Evolutionary conservation across 805 yeast species (phyloP).

Genomic region (Lipomyces sp.): DNA sequence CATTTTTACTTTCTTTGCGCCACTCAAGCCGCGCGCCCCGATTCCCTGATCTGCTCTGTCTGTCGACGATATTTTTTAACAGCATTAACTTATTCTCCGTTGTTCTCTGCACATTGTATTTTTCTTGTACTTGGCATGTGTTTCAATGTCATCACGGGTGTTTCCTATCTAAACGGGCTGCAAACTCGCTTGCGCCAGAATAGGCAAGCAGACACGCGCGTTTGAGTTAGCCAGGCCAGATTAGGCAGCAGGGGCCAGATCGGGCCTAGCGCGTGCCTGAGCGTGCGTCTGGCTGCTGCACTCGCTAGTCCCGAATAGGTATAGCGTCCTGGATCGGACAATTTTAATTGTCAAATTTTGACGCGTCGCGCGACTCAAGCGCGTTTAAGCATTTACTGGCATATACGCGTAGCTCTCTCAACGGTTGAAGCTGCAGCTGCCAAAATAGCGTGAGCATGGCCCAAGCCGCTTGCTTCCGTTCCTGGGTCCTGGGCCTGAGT

Average conservation of each 20-base stretch:
- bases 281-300: background rate
- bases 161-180: background rate
- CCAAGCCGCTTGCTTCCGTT: background rate
- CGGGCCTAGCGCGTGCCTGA: background rate
- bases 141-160: no score
- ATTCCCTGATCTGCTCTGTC: no score
- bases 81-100: no score
- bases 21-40: no score
- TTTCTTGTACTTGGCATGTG: no score
- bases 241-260: background rate
- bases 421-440: background rate
- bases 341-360: background rate
- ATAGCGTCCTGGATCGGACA: background rate
- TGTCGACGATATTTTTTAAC: no score
- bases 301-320: background rate
- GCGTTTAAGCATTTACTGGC: background rate
- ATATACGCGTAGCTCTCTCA: background rate
- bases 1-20: no score
- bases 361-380: slow-evolving; percentile 5
- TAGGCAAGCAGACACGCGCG: background rate
- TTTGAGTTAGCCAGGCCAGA: background rate
- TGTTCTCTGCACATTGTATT: no score
- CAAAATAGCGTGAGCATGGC: background rate
- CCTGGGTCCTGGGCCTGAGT: background rate
- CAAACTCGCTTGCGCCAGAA: background rate